A percentile compares a stretch with the other conserved stretches of the same genome.
phyloP scores from a whole-genome alignment of 148 eudicot genomes.

The Vaccinium darrowii region DNA sequence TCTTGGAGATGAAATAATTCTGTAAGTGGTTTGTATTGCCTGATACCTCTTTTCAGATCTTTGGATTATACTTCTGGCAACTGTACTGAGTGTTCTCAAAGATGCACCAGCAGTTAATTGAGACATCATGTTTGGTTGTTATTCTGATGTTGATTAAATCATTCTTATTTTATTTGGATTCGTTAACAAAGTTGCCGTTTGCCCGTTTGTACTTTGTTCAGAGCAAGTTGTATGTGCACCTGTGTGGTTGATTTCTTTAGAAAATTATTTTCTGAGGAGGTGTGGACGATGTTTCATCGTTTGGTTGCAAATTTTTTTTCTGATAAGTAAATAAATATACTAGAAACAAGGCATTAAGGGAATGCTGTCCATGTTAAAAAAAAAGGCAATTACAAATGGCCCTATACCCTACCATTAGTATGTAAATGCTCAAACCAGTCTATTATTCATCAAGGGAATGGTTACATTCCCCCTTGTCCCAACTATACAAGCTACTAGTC shows the following conservation, averaged over 20 bases:
- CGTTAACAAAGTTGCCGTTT: neutral
- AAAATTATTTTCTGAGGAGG: neutral
- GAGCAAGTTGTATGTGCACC: neutral
- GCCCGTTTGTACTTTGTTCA: neutral
- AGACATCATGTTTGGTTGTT: neutral
- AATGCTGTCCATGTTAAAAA: no score
- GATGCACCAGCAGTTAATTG: neutral
- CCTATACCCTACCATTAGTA: no score
- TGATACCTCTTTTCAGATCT: neutral
- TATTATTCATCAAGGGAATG: no score
- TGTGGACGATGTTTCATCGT: neutral
- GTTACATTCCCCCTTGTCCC: no score
- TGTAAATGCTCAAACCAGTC: no score
- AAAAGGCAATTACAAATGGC: no score
- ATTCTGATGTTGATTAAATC: neutral
- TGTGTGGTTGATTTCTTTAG: neutral
- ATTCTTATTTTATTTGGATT: neutral
- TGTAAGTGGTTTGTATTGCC: constrained; percentile 49
- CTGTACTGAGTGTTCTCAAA: neutral
- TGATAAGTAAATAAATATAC: no score
- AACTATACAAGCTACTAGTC: no score
- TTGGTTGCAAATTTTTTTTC: neutral
- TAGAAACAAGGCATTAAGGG: no score
- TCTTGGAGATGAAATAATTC: constrained; percentile 63
- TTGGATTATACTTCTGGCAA: neutral